Conservation (phyloP, 2,329 filamentous ascomycete species). For the Triangularia verruculosa region DNA sequence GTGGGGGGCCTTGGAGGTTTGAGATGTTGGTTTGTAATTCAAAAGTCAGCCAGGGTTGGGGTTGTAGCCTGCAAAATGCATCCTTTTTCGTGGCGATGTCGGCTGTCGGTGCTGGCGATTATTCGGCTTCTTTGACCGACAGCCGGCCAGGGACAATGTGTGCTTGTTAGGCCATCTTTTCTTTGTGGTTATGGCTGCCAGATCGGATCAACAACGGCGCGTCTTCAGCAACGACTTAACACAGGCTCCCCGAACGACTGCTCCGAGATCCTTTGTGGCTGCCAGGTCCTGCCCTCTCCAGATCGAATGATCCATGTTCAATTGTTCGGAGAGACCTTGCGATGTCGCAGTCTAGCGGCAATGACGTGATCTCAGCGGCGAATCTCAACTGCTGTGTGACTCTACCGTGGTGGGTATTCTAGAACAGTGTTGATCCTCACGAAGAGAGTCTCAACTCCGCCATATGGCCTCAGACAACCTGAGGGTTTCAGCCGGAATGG, state of each 20-base stretch:
- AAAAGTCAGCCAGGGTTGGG: background rate
- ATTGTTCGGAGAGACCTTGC: background rate
- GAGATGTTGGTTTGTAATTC: background rate
- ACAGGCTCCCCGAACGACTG: no score
- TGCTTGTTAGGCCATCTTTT: background rate
- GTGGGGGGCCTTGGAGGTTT: slow-evolving; percentile 14
- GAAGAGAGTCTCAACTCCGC: background rate
- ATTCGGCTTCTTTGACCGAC: background rate
- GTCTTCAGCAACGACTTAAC: background rate
- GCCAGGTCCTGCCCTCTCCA: background rate
- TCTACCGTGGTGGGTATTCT: background rate
- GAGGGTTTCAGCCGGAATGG: background rate
- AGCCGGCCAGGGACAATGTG: background rate
- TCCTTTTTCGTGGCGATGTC: background rate
- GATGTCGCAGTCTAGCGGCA: slow-evolving; percentile 5
- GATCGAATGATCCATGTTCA: background rate
- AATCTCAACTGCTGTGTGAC: background rate
- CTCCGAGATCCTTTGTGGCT: no score
- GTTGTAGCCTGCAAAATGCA: background rate
- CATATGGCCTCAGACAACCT: background rate
- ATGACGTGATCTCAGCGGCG: slow-evolving; percentile 4
- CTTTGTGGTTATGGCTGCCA: background rate
- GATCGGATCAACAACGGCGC: background rate
- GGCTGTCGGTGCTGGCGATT: background rate
- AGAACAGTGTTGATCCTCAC: background rate